Evolutionary conservation across 371 early-diverging fungal genomes (phyloP), one percentile per base, ranked within the genome.

Genomic region (Cladochytrium tenue): DNA sequence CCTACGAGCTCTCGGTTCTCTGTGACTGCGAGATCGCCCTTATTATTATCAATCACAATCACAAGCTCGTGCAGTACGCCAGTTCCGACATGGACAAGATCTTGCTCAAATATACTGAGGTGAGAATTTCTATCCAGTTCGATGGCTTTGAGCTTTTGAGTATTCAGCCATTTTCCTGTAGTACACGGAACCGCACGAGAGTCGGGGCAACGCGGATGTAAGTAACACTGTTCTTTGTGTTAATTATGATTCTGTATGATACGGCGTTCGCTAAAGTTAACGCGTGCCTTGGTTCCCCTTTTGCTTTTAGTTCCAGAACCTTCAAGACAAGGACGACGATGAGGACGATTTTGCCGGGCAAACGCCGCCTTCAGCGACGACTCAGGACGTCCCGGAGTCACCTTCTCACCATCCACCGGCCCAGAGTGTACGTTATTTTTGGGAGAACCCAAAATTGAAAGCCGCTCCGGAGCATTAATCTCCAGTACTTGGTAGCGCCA

Each of bases 11-110:
- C n/a, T 90, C 90, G 68, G 93, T 95, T 2, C 86, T 98, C 31
- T 98, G 98, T 82, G 94, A 93, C 72, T 94, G 96, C 75, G 95
- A 99, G 76, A 92, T 99, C 52, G 95, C 92, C 0, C 80, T 96
- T 30, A 92, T 96, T 62, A 93, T 96, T 70, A 95, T 96, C 80
- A 92, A 91, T 70, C 88, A 88, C 28, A 92, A 92, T 71, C 90
- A 92, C 72, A 96, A 95, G 77, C 88, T 96, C 7, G 91, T 93
- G 32, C 95, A 96, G 68, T 97, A 92, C 72, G 88, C 94, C 3
- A 90, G 90, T 51, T 87, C 91, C 0, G 94, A 96, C 72, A 94
- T 97, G 77, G 95, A 96, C 80, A 87, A 87, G 66, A 92, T 95
- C 36, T 72, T 97, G 58, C 84, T 95, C 84, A 88, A 90, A 64